A percentile compares a stretch with the other conserved stretches of the same genome.
Evolutionary conservation across 176 grass and related monocot species (phyloP).

Genomic region (sorghum (Sorghum bicolor)): Sorghum_bicolor_NCBIv3 NC_012876.2:59154501-59155000

Average conservation of each 20-base stretch:
- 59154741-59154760: neutral
- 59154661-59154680: neutral
- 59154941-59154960: too few relatives aligned
- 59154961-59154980: too few relatives aligned
- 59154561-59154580: slow-evolving; percentile 22
- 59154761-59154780: neutral
- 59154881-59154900: too few relatives aligned
- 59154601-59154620: neutral
- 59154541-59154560: slow-evolving; percentile 8
- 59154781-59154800: too few relatives aligned
- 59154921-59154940: too few relatives aligned
- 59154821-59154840: too few relatives aligned
- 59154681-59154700: neutral
- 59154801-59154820: too few relatives aligned
- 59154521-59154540: neutral
- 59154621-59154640: neutral
- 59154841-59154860: too few relatives aligned
- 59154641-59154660: neutral
- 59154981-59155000: too few relatives aligned
- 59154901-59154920: too few relatives aligned
- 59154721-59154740: neutral
- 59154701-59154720: neutral
- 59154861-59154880: too few relatives aligned
- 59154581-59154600: slow-evolving; percentile 21
- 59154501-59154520: slow-evolving; percentile 19